Evolutionary conservation across 129 eudicot species (phyloP).

Genomic region (Lonicera japonica): DNA sequence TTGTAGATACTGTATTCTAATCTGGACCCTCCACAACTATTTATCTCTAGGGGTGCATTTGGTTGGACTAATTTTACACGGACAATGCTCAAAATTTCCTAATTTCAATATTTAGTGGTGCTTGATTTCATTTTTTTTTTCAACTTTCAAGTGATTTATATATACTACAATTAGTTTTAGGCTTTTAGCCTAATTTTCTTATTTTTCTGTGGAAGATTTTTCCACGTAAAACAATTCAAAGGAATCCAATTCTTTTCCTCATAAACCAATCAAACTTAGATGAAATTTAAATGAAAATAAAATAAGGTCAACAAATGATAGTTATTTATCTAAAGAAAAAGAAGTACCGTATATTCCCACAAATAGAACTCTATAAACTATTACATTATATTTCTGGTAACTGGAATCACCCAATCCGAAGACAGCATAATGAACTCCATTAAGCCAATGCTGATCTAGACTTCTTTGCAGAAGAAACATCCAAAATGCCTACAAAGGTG

Average conservation of each 20-base stretch:
- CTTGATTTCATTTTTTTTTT: too few species aligned
- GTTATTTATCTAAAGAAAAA: constrained; percentile 14
- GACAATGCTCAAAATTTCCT: too few species aligned
- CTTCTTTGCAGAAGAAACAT: constrained; percentile 72
- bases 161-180: too few species aligned
- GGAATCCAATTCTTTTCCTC: too few species aligned
- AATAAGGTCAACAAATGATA: neutral
- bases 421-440: constrained; percentile 66
- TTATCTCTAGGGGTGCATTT: too few species aligned
- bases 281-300: neutral
- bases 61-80: too few species aligned
- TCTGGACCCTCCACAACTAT: constrained; percentile 5
- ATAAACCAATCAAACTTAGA: too few species aligned
- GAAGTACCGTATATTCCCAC: neutral
- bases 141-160: too few species aligned
- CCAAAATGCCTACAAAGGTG: constrained; percentile 65
- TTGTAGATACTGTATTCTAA: neutral
- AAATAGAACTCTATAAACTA: constrained; percentile 14
- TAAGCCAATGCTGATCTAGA: constrained; percentile 55
- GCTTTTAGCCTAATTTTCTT: too few species aligned
- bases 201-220: too few species aligned
- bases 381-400: constrained; percentile 94
- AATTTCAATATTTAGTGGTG: too few species aligned
- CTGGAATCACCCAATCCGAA: constrained; percentile 99
- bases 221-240: too few species aligned